Evolutionary conservation across 441 rosid species (phyloP), one percentile per base, ranked within the genome.

Genomic region (Theobroma grandiflorum): DNA sequence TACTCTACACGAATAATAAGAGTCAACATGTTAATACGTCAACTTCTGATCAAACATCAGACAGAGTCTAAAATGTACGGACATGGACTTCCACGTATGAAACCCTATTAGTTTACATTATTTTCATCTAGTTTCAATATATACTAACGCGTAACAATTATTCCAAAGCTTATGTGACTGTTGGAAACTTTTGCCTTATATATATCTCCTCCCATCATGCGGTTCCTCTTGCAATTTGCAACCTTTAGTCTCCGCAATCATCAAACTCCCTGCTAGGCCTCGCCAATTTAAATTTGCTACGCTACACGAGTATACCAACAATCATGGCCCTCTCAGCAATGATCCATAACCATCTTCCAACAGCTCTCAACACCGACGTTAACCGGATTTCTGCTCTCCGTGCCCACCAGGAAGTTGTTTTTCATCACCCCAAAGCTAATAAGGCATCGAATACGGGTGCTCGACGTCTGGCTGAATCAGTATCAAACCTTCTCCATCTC

Each of bases 401-500:
- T 8, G 72, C 58, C 43, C 76, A 16, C 40, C 80, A 57, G 8
- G 84, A 66, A 47, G 70, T 14, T 31, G 40, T 62, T 62, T 5
- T 64, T 37, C 18, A 78, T 74, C 84, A 31, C 6, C 65, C 76
- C 9, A 80, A 50, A 58, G 35, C 61, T 5, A 79, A 33, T n/a
- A 66, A 74, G 45, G 12, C 45, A 26, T 69, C 57, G 18, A 80
- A 53, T 4, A 78, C 8, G 31, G 66, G 76, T 33, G n/a, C 12
- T 42, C 73, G 49, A 38, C 31, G 40, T 20, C 53, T 81, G 0
- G 58, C 83, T 1, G 75, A 40, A 4, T 81, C 85, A 11, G 2
- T 83, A 1, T 43, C 82, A 2, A 63, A 47, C 18, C 77, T 78
- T 69, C 82, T 83, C 22, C 84, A 84, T 50, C 83, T 73, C 26